A percentile compares a stretch with the other conserved stretches of the same genome.
These are phyloP conservation scores for Mycena olivaceomarginata DNA, from an alignment of 768 basidiomycete genomes.

Conservation along the genomic window DNA sequence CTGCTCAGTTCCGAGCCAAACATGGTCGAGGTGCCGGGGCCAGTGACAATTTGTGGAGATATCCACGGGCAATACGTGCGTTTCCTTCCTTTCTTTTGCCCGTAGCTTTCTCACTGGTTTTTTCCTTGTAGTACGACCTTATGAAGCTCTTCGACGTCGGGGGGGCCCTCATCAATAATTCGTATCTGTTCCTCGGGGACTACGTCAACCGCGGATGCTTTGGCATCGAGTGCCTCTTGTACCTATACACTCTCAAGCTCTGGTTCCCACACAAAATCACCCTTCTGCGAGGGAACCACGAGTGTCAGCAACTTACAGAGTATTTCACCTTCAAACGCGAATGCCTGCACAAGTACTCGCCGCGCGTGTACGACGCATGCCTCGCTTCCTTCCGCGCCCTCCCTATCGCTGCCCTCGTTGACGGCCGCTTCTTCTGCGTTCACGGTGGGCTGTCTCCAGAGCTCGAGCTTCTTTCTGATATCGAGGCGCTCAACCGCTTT, in stretches of 20 bases:
- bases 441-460: slow-evolving; percentile 97
- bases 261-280: slow-evolving; percentile 89
- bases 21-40: slow-evolving; percentile 89
- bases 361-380: slow-evolving; percentile 92
- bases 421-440: slow-evolving; percentile 97
- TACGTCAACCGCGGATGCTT: slow-evolving; percentile 99
- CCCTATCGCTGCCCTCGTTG: slow-evolving; percentile 94
- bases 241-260: slow-evolving; percentile 95
- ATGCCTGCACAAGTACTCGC: slow-evolving; percentile 95
- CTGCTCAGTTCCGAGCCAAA: slow-evolving; percentile 89
- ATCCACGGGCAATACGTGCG: slow-evolving; percentile 98
- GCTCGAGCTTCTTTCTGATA: slow-evolving; percentile 85
- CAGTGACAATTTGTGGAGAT: slow-evolving; percentile 97
- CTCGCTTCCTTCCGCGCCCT: slow-evolving; percentile 93
- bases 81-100: background rate
- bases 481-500: slow-evolving; percentile 92
- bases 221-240: slow-evolving; percentile 91
- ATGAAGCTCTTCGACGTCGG: slow-evolving; percentile 99
- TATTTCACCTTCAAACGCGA: slow-evolving; percentile 99
- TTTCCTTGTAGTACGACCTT: slow-evolving; percentile 85
- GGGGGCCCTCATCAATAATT: slow-evolving; percentile 86
- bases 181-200: slow-evolving; percentile 97
- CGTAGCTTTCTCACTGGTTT: slow-evolving; percentile 1
- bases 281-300: slow-evolving; percentile 96
- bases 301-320: slow-evolving; percentile 97